Percentiles rank a stretch among this genome's conserved stretches.
phyloP scores from a whole-genome alignment of 2,329 filamentous ascomycete species.

The Xylaria sp. region DNA sequence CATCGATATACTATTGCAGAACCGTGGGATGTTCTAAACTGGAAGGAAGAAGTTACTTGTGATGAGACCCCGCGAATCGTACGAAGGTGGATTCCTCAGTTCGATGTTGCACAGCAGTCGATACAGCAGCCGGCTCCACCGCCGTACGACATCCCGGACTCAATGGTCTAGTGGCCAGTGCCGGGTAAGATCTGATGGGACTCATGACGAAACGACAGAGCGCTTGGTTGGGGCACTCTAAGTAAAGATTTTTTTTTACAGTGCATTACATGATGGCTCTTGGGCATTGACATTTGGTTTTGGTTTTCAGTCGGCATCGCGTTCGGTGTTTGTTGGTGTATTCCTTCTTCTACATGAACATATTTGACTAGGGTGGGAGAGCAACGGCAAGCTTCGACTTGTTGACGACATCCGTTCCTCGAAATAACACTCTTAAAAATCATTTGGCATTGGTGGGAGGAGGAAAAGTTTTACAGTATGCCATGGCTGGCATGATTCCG shows the following conservation, averaged over 20 bases:
- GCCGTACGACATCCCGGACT: conserved; percentile 41
- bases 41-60: conserved; percentile 58
- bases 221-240: conserved; percentile 34
- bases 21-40: conserved; percentile 60
- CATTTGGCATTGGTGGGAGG: conserved; percentile 23
- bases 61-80: conserved; percentile 56
- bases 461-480: conserved; percentile 29
- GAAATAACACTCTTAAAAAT: conserved; percentile 19
- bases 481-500: conserved; percentile 31
- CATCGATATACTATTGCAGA: conserved; percentile 54
- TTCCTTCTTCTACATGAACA: conserved; percentile 42
- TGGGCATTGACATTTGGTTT: conserved; percentile 42
- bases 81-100: conserved; percentile 58
- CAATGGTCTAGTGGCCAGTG: conserved; percentile 46
- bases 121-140: conserved; percentile 36
- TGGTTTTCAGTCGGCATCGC: conserved; percentile 48
- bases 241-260: conserved; percentile 39
- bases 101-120: conserved; percentile 39
- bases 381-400: conserved; percentile 18
- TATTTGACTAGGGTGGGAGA: conserved; percentile 38
- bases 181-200: conserved; percentile 30
- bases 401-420: conserved; percentile 11
- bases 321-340: conserved; percentile 49
- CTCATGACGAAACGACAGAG: conserved; percentile 43
- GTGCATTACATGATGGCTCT: conserved; percentile 44